A percentile compares a stretch with the other conserved stretches of the same genome.
Evolutionary conservation across 495 filamentous ascomycete genomes (phyloP).

Genomic region (Penicillium macrosclerotiorum): DNA sequence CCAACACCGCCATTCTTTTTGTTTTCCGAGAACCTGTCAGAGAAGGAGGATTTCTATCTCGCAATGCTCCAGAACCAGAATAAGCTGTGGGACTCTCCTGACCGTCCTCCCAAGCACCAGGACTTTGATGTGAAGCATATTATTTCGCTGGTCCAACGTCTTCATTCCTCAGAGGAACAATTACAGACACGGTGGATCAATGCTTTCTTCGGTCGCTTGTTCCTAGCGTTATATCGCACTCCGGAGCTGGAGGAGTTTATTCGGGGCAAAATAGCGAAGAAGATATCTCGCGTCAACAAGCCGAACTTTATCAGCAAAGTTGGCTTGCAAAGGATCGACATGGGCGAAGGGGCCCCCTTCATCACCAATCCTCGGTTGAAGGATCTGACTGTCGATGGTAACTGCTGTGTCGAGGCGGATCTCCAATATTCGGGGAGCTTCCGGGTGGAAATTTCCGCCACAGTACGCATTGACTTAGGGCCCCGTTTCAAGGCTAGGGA

Average conservation of each 20-base stretch:
- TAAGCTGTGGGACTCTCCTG: constrained; percentile 52
- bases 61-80: constrained; percentile 84
- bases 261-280: constrained; percentile 86
- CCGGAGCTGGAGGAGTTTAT: constrained; percentile 75
- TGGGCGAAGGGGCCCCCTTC: constrained; percentile 82
- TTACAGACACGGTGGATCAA: constrained; percentile 94
- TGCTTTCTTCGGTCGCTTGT: constrained; percentile 81
- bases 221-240: constrained; percentile 84
- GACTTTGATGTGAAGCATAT: constrained; percentile 83
- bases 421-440: constrained; percentile 87
- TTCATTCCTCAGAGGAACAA: constrained; percentile 91
- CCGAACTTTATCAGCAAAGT: constrained; percentile 85
- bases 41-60: constrained; percentile 98
- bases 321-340: constrained; percentile 74
- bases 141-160: constrained; percentile 77
- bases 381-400: constrained; percentile 88
- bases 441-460: constrained; percentile 81
- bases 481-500: constrained; percentile 84
- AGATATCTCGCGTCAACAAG: constrained; percentile 90
- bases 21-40: constrained; percentile 89
- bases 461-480: constrained; percentile 86
- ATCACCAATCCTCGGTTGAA: constrained; percentile 86
- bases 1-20: constrained; percentile 80
- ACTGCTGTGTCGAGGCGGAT: constrained; percentile 81
- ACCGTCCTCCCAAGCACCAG: constrained; percentile 66